These are phyloP conservation scores for Crucibulum laeve DNA, from an alignment of 768 basidiomycete genomes.

Conservation along the genomic window DNA sequence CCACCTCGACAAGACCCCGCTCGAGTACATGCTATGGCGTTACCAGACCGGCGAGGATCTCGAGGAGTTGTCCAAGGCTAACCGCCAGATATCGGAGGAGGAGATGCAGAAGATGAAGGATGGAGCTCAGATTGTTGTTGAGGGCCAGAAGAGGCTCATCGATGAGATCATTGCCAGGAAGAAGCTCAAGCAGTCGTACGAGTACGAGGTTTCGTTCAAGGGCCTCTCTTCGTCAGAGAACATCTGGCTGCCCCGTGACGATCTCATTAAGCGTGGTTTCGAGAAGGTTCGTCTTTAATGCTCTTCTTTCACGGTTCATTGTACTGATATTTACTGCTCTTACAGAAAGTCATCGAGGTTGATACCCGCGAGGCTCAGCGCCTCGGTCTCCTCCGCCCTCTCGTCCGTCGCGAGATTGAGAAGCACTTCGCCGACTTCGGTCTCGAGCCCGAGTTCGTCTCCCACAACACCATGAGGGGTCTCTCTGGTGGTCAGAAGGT, in stretches of 20 bases:
- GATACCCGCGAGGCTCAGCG: constrained; percentile 98
- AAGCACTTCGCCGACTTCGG: constrained; percentile 99
- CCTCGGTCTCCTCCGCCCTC: constrained; percentile 89
- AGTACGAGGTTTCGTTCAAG: constrained; percentile 98
- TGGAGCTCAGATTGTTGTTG: constrained; percentile 77
- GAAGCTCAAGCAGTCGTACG: constrained; percentile 99
- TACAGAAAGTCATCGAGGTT: constrained; percentile 90
- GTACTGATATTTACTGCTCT: constrained; percentile 9
- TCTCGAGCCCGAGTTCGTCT: constrained; percentile 98
- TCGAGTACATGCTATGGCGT: constrained; percentile 99
- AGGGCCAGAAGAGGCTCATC: constrained; percentile 92
- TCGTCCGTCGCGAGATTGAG: constrained; percentile 98
- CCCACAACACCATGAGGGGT: constrained; percentile 99
- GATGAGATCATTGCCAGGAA: constrained; percentile 89
- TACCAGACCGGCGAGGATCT: constrained; percentile 99
- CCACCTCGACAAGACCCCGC: constrained; percentile 97
- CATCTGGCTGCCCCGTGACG: constrained; percentile 95
- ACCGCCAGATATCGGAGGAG: constrained; percentile 80
- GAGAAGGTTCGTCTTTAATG: constrained; percentile 61
- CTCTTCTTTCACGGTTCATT: not conserved
- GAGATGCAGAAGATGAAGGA: constrained; percentile 97
- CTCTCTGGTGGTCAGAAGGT: constrained; percentile 99
- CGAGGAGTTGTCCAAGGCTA: constrained; percentile 94
- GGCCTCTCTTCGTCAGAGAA: constrained; percentile 94
- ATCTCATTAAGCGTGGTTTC: constrained; percentile 95